Base-by-base conservation (phyloP, 2,329 filamentous ascomycete species). In the Ceratocystis cubensis region DNA sequence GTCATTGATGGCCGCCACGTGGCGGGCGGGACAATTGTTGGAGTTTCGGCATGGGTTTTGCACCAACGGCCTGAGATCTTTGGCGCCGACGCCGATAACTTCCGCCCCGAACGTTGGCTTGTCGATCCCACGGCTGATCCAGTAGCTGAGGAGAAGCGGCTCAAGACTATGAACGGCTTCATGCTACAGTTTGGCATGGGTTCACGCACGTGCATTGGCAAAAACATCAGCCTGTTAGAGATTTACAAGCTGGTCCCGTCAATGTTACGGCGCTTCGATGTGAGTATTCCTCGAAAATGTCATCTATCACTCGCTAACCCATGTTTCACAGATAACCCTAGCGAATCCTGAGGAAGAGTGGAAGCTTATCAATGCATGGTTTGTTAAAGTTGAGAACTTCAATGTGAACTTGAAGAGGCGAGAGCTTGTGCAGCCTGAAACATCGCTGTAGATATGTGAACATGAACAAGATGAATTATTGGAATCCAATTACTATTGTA, bases 171-270 rank as follows among this genome's bases (percentile, higher is more conserved):
- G 86, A 84, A 84, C 70, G 83, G 82, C 0, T 80, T 79, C n/a
- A 85, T 88, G 84, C 79, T 88, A 73, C 86, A 89, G 70, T 90
- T 90, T 73, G 87, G 87, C 1, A 87, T 87, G 75, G 87, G 87
- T 0, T 81, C 83, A 10, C 76, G 87, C 71, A 89, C 87, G 1
- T 90, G 87, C 70, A 88, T 79, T 75, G 88, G 88, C 57, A 85
- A 84, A 79, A 86, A 86, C 68, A 85, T 86, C 61, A 83, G 81
- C 68, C 70, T 85, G 71, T 70, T 85, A 71, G 83, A 86, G 77
- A 84, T 86, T 67, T 85, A 86, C 73, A 86, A 86, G 76, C 71
- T 86, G 61, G 80, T 85, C 28, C 83, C 83, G 50, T 81, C 76
- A 65, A 71, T 89, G 71, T 73, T 89, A 74, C 76, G 85, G 72